Evolutionary conservation across 2,329 filamentous ascomycete species (phyloP), one percentile per base, ranked within the genome.

Genomic region (Epichloe brachyelytri): DNA sequence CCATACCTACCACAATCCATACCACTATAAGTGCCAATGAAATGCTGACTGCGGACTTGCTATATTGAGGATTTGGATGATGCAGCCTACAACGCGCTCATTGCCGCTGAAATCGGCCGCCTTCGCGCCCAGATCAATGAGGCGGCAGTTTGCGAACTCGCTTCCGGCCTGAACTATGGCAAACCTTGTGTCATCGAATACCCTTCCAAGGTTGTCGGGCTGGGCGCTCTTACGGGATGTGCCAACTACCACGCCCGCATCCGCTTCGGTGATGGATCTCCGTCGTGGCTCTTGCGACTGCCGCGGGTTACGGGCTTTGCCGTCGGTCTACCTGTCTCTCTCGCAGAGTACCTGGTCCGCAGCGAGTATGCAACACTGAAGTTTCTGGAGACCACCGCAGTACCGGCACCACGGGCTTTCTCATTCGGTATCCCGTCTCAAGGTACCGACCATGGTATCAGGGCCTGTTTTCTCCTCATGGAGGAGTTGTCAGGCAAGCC

Each of bases 291-390:
- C 26, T 5, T 62, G 33, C 48, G 61, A 51, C 58, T 61, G 3
- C 55, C 61, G 2, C 58, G 60, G 19, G 52, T 49, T 26, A 4
- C 54, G 3, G 48, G 54, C 47, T 54, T 49, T 36, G 43, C 45
- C 20, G 53, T 53, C 26, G 52, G 56, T 17, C 17, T 55, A 26
- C 54, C 56, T 3, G 38, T 38, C 10, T 19, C 50, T 3, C 52
- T 63, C n/a, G 60, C 55, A 1, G 61, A 62, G 4, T 63, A 62
- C 51, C 26, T 30, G 26, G 7, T 30, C 26, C 26, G 26, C 8
- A 65, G 63, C 57, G 62, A 66, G 54, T 65, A 59, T 40, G 62
- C 59, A 3, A 65, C 64, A 0, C 51, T 66, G 19, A 65, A 63
- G 41, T 66, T 65, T 49, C 60, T 67, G 1, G 63, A 65, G 46